Conservation (phyloP, 1,284 basidiomycete genomes). For the Ceratobasidium theobromae region DNA sequence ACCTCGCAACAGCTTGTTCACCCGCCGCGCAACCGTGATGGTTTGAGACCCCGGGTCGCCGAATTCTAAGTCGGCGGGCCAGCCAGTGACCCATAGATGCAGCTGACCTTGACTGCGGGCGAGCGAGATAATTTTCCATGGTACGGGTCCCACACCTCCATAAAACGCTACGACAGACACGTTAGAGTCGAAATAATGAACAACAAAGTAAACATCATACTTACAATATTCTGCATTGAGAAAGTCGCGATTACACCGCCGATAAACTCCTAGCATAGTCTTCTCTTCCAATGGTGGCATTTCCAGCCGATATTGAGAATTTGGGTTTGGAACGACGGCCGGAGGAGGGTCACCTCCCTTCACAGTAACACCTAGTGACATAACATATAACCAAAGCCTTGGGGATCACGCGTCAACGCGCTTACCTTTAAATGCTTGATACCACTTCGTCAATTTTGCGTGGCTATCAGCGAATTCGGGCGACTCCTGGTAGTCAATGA, state of each 20-base stretch:
- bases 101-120: neutral
- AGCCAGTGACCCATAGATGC: neutral
- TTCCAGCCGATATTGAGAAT: neutral
- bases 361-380: neutral
- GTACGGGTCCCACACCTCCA: neutral
- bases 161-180: neutral
- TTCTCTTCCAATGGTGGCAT: neutral
- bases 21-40: neutral
- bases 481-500: neutral
- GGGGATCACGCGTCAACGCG: neutral
- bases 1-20: neutral
- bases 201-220: neutral
- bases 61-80: neutral
- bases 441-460: neutral
- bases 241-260: neutral
- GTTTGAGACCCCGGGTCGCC: neutral
- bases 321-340: neutral
- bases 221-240: neutral
- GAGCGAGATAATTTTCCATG: neutral
- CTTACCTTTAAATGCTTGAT: neutral
- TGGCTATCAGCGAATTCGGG: neutral
- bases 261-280: neutral
- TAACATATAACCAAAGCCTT: neutral
- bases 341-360: neutral
- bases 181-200: neutral